Evolutionary conservation across 306 rosid species (phyloP).

Genomic region (Cotoneaster glaucophyllus): DNA sequence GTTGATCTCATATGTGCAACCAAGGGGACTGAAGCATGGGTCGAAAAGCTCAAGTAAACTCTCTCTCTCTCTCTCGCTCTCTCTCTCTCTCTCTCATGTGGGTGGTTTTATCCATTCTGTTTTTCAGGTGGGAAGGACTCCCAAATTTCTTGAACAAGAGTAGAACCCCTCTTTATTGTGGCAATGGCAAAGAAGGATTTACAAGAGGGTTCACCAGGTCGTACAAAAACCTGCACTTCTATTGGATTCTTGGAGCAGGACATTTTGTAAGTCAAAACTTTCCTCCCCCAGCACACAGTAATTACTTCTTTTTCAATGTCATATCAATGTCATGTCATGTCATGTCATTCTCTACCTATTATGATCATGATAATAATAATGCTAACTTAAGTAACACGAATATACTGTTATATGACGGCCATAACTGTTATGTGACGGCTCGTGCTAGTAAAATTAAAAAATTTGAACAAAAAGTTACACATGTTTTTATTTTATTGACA

Average conservation of each 20-base stretch:
- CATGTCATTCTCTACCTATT: background rate
- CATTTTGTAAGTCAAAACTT: conserved; percentile 74
- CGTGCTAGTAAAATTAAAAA: too few species aligned
- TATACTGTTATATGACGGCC: fast-evolving
- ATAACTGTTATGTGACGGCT: fast-evolving
- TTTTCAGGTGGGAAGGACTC: conserved; percentile 73
- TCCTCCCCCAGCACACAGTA: background rate
- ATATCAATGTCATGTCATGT: background rate
- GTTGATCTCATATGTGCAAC: conserved; percentile 85
- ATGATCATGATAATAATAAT: background rate
- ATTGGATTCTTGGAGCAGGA: conserved; percentile 98
- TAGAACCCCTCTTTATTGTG: conserved; percentile 63
- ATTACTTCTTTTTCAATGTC: background rate
- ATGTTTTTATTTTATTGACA: too few species aligned
- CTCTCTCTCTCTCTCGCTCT: background rate
- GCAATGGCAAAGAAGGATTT: conserved; percentile 22
- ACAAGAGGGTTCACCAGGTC: conserved; percentile 68
- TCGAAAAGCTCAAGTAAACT: conserved; percentile 63
- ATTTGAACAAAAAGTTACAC: too few species aligned
- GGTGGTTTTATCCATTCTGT: background rate
- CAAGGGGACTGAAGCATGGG: conserved; percentile 86
- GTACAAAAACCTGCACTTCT: conserved; percentile 62
- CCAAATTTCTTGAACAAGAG: conserved; percentile 35
- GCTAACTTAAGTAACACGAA: too few species aligned
- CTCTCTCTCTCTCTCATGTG: background rate